A percentile compares a stretch with the other conserved stretches of the same genome.
Evolutionary conservation across 306 rosid genomes (phyloP).

Genomic region (Myrica gale): DNA sequence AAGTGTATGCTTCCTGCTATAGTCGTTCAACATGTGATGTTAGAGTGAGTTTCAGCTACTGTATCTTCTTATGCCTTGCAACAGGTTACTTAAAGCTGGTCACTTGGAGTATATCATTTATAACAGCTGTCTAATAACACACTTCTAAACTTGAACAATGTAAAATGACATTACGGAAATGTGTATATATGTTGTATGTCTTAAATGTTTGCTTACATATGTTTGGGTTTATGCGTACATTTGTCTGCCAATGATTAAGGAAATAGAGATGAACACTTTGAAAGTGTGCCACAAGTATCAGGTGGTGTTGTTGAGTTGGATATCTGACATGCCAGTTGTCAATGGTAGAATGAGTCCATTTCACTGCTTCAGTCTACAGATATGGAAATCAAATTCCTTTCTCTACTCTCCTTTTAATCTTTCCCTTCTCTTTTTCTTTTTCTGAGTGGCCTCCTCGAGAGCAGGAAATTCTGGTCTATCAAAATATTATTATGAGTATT

Average conservation of each 20-base stretch:
- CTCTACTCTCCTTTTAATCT: background rate
- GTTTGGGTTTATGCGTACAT: too few species aligned
- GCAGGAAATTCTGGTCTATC: background rate
- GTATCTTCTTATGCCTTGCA: background rate
- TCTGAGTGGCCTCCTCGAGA: background rate
- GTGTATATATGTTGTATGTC: background rate
- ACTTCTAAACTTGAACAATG: background rate
- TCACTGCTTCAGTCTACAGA: background rate
- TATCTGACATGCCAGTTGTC: background rate
- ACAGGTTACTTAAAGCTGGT: background rate
- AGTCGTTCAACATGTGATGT: background rate
- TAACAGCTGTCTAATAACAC: background rate
- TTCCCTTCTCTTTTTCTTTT: background rate
- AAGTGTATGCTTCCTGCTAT: constrained; percentile 35
- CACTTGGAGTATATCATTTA: background rate
- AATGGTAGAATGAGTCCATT: background rate
- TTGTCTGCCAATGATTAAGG: background rate
- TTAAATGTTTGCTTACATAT: too few species aligned
- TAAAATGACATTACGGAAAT: background rate
- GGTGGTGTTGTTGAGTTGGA: background rate
- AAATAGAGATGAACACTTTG: background rate
- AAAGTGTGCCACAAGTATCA: background rate
- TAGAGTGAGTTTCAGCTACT: constrained; percentile 10
- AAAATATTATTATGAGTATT: background rate
- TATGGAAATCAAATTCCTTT: background rate